phyloP scores from a whole-genome alignment of 169 alveolate species.

The Toxoplasma gondii region DNA sequence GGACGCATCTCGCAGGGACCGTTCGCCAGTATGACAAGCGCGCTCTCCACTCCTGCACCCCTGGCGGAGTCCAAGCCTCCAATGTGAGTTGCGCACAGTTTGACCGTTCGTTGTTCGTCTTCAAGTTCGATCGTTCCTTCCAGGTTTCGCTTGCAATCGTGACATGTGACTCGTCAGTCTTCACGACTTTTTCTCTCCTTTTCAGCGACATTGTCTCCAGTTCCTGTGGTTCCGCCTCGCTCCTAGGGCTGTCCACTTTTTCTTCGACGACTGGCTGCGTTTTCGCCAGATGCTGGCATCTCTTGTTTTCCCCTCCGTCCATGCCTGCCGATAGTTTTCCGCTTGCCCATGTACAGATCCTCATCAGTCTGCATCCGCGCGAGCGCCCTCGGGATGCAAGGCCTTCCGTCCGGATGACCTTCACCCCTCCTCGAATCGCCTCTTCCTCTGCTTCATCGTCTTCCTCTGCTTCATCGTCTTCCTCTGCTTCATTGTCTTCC shows the following conservation, averaged over 20 bases:
- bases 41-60: conserved; percentile 1
- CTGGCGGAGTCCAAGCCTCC: neutral
- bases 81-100: neutral
- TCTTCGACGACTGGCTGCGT: too few relatives aligned
- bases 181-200: too few relatives aligned
- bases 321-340: neutral
- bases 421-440: neutral
- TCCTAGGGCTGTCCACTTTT: too few relatives aligned
- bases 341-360: neutral
- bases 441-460: neutral
- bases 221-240: too few relatives aligned
- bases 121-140: neutral
- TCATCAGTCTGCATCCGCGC: neutral
- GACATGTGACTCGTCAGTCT: too few relatives aligned
- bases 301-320: neutral
- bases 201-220: too few relatives aligned
- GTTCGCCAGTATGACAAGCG: conserved; percentile 36
- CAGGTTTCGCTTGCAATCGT: neutral
- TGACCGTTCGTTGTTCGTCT: neutral
- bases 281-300: too few relatives aligned
- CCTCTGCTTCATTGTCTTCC: too few relatives aligned
- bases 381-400: neutral
- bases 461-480: neutral
- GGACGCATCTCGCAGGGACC: neutral
- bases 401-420: neutral